phyloP scores from a whole-genome alignment of 257 asterid species.

The Eustoma russellianum region DNA sequence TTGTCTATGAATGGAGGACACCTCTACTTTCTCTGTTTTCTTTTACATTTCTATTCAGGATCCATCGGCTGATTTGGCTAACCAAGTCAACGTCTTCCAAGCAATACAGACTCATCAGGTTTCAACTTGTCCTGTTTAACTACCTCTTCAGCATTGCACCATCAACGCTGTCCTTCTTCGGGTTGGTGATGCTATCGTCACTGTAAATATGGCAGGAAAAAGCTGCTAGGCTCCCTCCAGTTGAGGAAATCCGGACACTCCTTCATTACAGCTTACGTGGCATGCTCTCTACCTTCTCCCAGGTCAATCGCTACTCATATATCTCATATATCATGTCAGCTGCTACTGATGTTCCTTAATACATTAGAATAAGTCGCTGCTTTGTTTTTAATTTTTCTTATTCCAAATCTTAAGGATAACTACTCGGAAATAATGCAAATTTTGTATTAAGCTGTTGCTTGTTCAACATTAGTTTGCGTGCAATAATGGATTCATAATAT shows the following conservation, averaged over 20 bases:
- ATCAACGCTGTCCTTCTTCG: neutral
- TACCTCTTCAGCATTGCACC: neutral
- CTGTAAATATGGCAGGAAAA: conserved; percentile 41
- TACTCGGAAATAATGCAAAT: too few species aligned
- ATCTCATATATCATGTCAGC: too few species aligned
- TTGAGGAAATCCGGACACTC: conserved; percentile 68
- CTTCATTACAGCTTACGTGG: conserved; percentile 76
- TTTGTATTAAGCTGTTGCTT: too few species aligned
- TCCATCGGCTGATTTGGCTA: conserved; percentile 28
- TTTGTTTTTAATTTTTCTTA: too few species aligned
- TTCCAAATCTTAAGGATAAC: too few species aligned
- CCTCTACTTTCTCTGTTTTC: neutral
- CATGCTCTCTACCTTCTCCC: conserved; percentile 82
- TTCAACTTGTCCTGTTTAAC: neutral
- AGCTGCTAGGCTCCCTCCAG: conserved; percentile 79
- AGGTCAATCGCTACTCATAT: conserved; percentile 20
- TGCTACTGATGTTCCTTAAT: too few species aligned
- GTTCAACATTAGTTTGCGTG: too few species aligned
- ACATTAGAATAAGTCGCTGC: too few species aligned
- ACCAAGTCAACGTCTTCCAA: conserved; percentile 33
- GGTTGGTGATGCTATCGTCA: neutral
- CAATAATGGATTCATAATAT: too few species aligned
- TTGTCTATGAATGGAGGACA: neutral
- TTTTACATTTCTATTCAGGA: conserved; percentile 22
- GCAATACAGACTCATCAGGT: conserved; percentile 92